Base-by-base conservation (phyloP, 306 rosid genomes). In the Pterocarpus santalinus region DNA sequence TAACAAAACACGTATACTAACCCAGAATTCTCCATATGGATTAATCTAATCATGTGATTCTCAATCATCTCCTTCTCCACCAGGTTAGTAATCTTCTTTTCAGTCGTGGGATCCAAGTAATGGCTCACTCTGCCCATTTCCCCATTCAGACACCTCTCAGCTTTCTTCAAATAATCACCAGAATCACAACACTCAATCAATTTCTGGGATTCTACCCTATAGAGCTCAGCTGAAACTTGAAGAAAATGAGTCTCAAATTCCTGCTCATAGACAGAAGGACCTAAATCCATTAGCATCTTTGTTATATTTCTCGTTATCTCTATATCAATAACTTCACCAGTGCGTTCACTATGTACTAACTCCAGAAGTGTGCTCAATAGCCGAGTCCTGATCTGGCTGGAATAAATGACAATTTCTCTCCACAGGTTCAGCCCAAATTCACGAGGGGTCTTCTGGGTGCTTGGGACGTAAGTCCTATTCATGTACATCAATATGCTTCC, bases 31-130 rank as follows among this genome's bases (percentile, higher is more conserved):
- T 22, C 28, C 28, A 22, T 22, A 22, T 22, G 28, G 28, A 22
- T 95, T 82, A 94, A 83, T 83, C 94, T 91, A 53, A 87, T 85
- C 94, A 92, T 92, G 91, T 94, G 98, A 81, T 91, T 89, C 56
- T 87, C 92, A 85, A 94, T 92, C 97, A 94, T 91, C 97, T 92
- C 94, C 89, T 85, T 78, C 87, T 92, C 98, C 80, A 92, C 97
- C 55, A 94, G 97, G 53, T 82, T 90, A 38, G 94, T 92, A 71
- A 94, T 92, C 87, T 91, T 94, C 74, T 78, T 85, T 86, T 92
- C 97, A 51, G 91, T 91, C 81, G 56, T 87, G 30, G 91, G 81
- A 87, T 94, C 97, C 92, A 94, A 72, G 91, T 94, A 94, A 85
- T 94, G 94, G 22, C 89, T 86, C 88, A 92, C 97, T 84, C 98